phyloP scores from a whole-genome alignment of 208 protist genomes.

The Borovskyia barvae region DNA sequence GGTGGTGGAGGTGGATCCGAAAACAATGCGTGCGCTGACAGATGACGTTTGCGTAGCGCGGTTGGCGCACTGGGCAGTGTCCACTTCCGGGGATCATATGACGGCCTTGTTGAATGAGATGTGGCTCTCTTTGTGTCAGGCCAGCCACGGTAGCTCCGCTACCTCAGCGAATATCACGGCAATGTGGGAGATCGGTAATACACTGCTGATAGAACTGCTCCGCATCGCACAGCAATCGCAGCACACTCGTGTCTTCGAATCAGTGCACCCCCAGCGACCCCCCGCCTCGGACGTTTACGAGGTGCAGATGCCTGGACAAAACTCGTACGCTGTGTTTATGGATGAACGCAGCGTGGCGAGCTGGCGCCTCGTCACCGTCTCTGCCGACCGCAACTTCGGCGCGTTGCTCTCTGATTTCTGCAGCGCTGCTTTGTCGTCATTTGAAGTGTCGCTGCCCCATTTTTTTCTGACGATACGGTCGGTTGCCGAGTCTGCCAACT shows the following conservation, averaged over 20 bases:
- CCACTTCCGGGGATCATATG: conserved; percentile 1
- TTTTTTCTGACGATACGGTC: conserved; percentile 72
- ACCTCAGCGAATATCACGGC: conserved; percentile 5
- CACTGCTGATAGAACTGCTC: conserved; percentile 34
- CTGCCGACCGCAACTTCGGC: conserved; percentile 43
- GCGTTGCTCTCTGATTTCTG: conserved; percentile 51
- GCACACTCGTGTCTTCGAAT: conserved; percentile 66
- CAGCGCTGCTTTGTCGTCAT: conserved; percentile 46
- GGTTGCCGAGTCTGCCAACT: conserved; percentile 55
- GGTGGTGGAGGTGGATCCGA: conserved; percentile 6
- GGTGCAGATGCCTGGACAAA: conserved; percentile 46
- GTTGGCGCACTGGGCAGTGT: conserved; percentile 23
- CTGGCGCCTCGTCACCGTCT: conserved; percentile 64
- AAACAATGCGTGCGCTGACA: conserved; percentile 10
- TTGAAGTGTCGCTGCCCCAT: conserved; percentile 45
- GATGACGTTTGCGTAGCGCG: conserved; percentile 14
- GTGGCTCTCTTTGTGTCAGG: conserved; percentile 13
- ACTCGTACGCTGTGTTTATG: conserved; percentile 68
- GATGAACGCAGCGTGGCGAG: conserved; percentile 57
- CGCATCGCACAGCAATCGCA: conserved; percentile 44
- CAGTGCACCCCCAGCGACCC: conserved; percentile 64
- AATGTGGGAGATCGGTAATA: conserved; percentile 17
- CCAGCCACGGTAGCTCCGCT: not conserved
- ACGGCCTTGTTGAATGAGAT: conserved; percentile 12
- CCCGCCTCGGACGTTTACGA: conserved; percentile 50